Base-by-base conservation (phyloP, 352 stramenopile species). In the Pythium plurisporium region DNA sequence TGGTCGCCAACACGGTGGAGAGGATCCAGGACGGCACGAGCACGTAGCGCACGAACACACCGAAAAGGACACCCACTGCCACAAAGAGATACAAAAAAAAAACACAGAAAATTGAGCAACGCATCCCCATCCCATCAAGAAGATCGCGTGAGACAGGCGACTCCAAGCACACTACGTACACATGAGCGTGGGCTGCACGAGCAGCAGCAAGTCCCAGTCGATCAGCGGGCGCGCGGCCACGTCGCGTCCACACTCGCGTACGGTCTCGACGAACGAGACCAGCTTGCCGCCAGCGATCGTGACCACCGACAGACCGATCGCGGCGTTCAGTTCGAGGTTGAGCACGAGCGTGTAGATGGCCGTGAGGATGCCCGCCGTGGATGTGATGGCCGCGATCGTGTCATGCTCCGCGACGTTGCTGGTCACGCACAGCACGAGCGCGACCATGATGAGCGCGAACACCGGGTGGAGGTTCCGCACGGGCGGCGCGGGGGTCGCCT, bases 131-230 rank as follows among this genome's bases (percentile, higher is more conserved):
- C n/a, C n/a, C n/a, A n/a, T n/a, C n/a, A n/a, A n/a, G n/a, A n/a
- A n/a, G n/a, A n/a, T n/a, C n/a, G n/a, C n/a, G n/a, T n/a, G n/a
- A n/a, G n/a, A n/a, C n/a, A n/a, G n/a, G n/a, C n/a, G n/a, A n/a
- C n/a, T n/a, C n/a, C 25, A 25, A 23, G 22, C 12, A 15, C 11
- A 17, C 10, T 19, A 55, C 49, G 25, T 57, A 66, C 59, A 31
- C 51, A 61, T 31, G 20, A 66, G 50, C 14, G 40, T 48, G 17
- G 59, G 59, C 37, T 66, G 49, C 4, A 66, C n/a, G 12, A 59
- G 23, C 15, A 66, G 51, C 12, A 66, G 51, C 3, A 66, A n/a
- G n/a, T 66, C 59, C 49, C 49, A 66, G 50, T 66, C 59, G 37
- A 66, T 66, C 19, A 60, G 44, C 10, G 50, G 42, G 8, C 38